phyloP scores from a whole-genome alignment of 129 eudicot genomes.

The Pseudognaphalium luteoalbum region DNA sequence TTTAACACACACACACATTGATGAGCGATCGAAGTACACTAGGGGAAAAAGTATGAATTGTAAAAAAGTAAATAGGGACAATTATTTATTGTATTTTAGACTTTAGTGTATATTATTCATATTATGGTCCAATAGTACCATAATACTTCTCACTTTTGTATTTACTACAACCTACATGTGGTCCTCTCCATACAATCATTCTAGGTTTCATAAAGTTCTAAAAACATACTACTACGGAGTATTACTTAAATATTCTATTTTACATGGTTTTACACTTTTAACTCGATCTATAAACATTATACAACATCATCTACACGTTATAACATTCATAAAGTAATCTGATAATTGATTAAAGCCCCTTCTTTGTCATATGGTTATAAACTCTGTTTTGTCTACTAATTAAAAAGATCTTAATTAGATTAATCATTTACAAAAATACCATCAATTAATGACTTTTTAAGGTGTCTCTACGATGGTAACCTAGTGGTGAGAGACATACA shows the following conservation, averaged over 20 bases:
- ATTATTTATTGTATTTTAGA: slow-evolving; percentile 7
- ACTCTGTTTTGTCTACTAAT: too few species aligned
- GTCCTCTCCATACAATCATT: slow-evolving; percentile 17
- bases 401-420: too few species aligned
- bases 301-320: neutral
- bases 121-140: slow-evolving; percentile 19
- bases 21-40: neutral
- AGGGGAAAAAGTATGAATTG: neutral
- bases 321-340: too few species aligned
- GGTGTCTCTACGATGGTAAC: too few species aligned
- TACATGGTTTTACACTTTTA: neutral
- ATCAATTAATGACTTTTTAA: too few species aligned
- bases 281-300: neutral
- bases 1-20: neutral
- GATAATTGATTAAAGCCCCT: too few species aligned
- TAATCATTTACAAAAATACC: too few species aligned
- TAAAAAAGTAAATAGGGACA: neutral
- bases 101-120: neutral
- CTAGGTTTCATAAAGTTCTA: neutral
- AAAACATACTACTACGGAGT: neutral
- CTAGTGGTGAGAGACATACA: too few species aligned
- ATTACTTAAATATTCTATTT: too few species aligned
- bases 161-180: slow-evolving; percentile 21
- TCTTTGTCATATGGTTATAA: too few species aligned
- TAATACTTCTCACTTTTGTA: slow-evolving; percentile 15